Evolutionary conservation across 768 basidiomycete species (phyloP), one percentile per base, ranked within the genome.

Genomic region (Suillus placidus): DNA sequence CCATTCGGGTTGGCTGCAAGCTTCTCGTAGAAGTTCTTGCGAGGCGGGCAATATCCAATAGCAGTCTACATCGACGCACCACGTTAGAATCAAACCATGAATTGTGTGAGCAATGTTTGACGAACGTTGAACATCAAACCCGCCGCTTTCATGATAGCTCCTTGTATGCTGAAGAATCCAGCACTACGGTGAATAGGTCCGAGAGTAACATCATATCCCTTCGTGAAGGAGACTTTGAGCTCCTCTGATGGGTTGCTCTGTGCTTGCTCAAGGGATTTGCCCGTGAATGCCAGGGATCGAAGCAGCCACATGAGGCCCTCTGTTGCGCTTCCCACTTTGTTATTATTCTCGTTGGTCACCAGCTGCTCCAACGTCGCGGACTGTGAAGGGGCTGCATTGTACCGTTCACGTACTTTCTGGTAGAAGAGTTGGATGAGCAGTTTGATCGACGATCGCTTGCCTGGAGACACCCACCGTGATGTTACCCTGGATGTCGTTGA

Each of bases 281-380:
- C 88, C 40, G 97, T 99, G 82, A 99, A 99, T 35, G 87, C 86
- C 61, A 96, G 86, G 3, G 95, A 97, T 37, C 95, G 88, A 57
- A 95, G 84, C 58, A 99, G 85, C 97, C 97, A 99, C 79, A 98
- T 80, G 63, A 98, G 84, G 18, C 94, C 95, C 73, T 96, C 91
- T 0, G 96, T 97, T 3, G 97, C 94, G 0, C 86, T 84, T 18
- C 87, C 85, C 78, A 95, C 95, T 85, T 95, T 94, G 79, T 94
- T 92, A 30, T 79, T 79, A 77, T 92, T 89, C 79, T 99, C 97
- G 72, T 91, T 90, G 72, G 84, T 83, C 6, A 95, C 88, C 34
- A 99, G 87, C 57, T 83, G 79, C 79, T 99, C 93, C 34, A 99
- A 85, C 1, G 97, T 98, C 35, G 78, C 76, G 6, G 91, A 94